Percentiles rank a stretch among this genome's conserved stretches.
Evolutionary conservation across 192 early-diverging fungal genomes (phyloP).

Genomic region (Entomortierella chlamydospora): DNA sequence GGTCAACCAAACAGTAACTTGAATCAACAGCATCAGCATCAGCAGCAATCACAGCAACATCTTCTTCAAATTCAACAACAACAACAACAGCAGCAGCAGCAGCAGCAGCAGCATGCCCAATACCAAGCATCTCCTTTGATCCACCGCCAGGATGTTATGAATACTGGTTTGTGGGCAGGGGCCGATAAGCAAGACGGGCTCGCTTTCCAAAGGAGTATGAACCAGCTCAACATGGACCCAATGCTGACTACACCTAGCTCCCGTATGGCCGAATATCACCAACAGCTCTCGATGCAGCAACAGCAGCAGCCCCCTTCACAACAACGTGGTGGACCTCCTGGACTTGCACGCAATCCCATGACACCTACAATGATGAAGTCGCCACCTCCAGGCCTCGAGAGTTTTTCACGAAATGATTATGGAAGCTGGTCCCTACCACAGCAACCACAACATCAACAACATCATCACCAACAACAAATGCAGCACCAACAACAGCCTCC

Average conservation of each 20-base stretch:
- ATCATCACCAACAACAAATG: neutral
- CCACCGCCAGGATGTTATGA: slow-evolving; percentile 11
- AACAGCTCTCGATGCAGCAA: slow-evolving; percentile 33
- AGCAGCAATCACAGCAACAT: slow-evolving; percentile 16
- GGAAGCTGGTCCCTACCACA: slow-evolving; percentile 41
- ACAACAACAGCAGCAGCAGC: slow-evolving; percentile 24
- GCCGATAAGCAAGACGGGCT: slow-evolving; percentile 17
- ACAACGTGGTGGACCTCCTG: slow-evolving; percentile 20
- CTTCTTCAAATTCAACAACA: slow-evolving; percentile 25
- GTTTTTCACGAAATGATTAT: slow-evolving; percentile 23
- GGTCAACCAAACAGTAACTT: slow-evolving; percentile 32
- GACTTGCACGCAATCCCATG: slow-evolving; percentile 11
- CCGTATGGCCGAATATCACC: slow-evolving; percentile 46
- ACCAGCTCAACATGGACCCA: slow-evolving; percentile 32
- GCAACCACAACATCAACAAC: slow-evolving; percentile 20
- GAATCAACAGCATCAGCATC: slow-evolving; percentile 36
- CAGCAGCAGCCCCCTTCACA: slow-evolving; percentile 16
- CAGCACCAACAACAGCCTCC: slow-evolving; percentile 12
- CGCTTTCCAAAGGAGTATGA: slow-evolving; percentile 30
- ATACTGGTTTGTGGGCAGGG: slow-evolving; percentile 19
- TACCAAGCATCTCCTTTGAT: slow-evolving; percentile 21
- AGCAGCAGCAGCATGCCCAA: slow-evolving; percentile 22
- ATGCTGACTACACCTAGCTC: slow-evolving; percentile 35
- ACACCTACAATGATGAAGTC: slow-evolving; percentile 52
- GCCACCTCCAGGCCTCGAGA: slow-evolving; percentile 58